phyloP scores from a whole-genome alignment of 352 stramenopile species.

The Pythium pyrilobum region DNA sequence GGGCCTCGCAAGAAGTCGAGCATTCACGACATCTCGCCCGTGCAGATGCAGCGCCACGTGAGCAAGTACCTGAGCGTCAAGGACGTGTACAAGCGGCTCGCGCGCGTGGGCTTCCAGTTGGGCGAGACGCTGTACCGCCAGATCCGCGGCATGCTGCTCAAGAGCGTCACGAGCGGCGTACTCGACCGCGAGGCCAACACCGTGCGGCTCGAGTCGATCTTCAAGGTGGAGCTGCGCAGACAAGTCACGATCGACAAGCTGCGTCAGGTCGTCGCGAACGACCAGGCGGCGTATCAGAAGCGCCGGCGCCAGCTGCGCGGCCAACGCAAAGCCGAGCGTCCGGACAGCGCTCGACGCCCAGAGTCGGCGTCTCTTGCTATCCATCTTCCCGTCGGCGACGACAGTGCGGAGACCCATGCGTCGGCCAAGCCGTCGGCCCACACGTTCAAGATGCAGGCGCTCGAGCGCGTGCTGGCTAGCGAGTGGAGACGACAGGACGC shows the following conservation, averaged over 20 bases:
- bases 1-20: neutral
- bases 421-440: slow-evolving; percentile 26
- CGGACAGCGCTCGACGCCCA: too few relatives aligned
- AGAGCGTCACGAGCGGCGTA: slow-evolving; percentile 36
- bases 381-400: too few relatives aligned
- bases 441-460: slow-evolving; percentile 52
- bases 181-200: slow-evolving; percentile 37
- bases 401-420: neutral
- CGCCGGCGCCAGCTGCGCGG: slow-evolving; percentile 7
- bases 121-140: slow-evolving; percentile 44
- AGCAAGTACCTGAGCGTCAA: slow-evolving; percentile 1
- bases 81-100: slow-evolving; percentile 33
- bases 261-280: slow-evolving; percentile 26
- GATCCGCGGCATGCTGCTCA: slow-evolving; percentile 32
- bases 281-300: slow-evolving; percentile 12
- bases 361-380: neutral
- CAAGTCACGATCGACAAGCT: slow-evolving; percentile 51
- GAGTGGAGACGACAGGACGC: slow-evolving; percentile 5
- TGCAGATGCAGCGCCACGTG: neutral
- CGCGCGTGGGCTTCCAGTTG: slow-evolving; percentile 25
- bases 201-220: slow-evolving; percentile 50
- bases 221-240: slow-evolving; percentile 49
- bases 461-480: slow-evolving; percentile 32
- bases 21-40: neutral
- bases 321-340: too few relatives aligned